Base-by-base conservation (phyloP, 75 land plant species). In the Picea glauca region DNA sequence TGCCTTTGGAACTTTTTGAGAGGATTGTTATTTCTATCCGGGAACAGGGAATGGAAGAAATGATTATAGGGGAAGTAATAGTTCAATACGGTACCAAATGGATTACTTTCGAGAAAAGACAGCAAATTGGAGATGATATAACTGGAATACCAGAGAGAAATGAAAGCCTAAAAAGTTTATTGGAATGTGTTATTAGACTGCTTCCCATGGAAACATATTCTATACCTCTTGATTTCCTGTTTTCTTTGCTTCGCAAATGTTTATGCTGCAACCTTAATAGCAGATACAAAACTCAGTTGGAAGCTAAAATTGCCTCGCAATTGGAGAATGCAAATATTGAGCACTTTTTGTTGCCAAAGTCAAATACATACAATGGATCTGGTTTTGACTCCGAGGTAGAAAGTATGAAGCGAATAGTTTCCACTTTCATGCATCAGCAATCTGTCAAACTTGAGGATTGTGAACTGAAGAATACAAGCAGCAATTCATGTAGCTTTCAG, bases 41-140 rank as follows among this genome's bases (percentile, higher is more conserved):
- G 75, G 82, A 91, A 60, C 91, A 91, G 81, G 98, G 98, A 35
- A 91, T 93, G 96, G 88, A 88, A 74, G 98, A 95, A 81, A 93
- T 89, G 82, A 86, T 80, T 75, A 90, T 95, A 4, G 85, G 91
- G 78, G 86, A 85, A 38, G 84, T 90, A 35, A 84, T 95, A n/a
- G 80, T 93, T 32, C 83, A 88, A 78, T 95, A 89, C 76, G 85
- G 84, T 33, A 86, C 86, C 79, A 85, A 88, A 79, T 95, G 98
- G 96, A 76, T 95, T 1, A 79, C 93, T 12, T 78, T 80, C n/a
- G 77, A 81, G 65, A 83, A 87, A 60, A 78, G 83, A 13, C 79
- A 70, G 18, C 74, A 70, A 38, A 18, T 5, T 70, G 40, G 12
- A 40, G 63, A 31, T 33, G 77, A 70, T 14, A 62, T 70, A 65